Conservation (phyloP, 2,329 filamentous ascomycete genomes). For the Trichoderma simmonsii region DNA sequence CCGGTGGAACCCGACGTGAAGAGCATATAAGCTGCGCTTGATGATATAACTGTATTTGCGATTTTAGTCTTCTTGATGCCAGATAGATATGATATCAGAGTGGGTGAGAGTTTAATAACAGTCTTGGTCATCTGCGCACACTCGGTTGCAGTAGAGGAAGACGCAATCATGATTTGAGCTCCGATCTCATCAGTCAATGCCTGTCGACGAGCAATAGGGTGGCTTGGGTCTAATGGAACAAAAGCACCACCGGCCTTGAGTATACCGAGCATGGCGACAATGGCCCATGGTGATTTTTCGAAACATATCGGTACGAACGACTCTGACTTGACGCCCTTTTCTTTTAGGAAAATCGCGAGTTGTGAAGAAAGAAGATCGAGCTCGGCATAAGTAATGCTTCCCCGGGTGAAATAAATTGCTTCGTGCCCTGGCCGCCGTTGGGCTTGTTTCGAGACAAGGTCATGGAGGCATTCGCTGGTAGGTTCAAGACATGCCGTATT, state of each 20-base stretch:
- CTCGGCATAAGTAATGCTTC: conserved; percentile 21
- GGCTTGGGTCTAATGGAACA: conserved; percentile 17
- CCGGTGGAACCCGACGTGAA: conserved; percentile 11
- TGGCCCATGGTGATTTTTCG: conserved; percentile 33
- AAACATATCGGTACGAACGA: conserved; percentile 31
- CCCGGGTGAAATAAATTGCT: conserved; percentile 8
- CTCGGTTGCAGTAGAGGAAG: background rate
- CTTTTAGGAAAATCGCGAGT: conserved; percentile 13
- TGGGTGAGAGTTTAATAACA: background rate
- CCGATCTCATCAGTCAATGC: background rate
- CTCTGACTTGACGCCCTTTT: conserved; percentile 25
- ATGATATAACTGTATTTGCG: too few species aligned
- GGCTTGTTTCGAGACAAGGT: conserved; percentile 6
- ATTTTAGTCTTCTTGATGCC: background rate
- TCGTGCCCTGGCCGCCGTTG: background rate
- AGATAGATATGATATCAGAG: background rate
- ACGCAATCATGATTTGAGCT: conserved; percentile 3
- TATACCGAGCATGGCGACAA: conserved; percentile 31
- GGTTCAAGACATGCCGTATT: background rate
- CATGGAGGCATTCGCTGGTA: background rate
- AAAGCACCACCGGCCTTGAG: conserved; percentile 31
- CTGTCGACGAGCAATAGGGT: background rate
- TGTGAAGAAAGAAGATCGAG: conserved; percentile 18
- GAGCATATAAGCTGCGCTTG: conserved; percentile 2
- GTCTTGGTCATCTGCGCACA: background rate